phyloP scores from a whole-genome alignment of 495 filamentous ascomycete species.

The Neurospora hispaniola region DNA sequence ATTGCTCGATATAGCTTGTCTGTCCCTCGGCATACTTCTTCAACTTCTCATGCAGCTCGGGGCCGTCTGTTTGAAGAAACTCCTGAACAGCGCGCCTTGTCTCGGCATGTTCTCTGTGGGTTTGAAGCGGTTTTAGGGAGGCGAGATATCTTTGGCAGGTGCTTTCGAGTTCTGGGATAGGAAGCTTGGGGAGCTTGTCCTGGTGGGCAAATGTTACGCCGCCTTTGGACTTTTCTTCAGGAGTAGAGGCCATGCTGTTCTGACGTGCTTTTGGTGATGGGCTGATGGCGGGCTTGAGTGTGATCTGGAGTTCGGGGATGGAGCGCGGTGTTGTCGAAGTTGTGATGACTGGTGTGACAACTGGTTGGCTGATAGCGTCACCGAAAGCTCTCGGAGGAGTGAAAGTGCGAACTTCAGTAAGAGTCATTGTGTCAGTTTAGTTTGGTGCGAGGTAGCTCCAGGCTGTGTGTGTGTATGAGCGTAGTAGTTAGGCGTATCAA shows the following conservation, averaged over 20 bases:
- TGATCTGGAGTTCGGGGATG: slow-evolving; percentile 17
- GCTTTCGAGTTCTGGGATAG: slow-evolving; percentile 81
- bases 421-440: slow-evolving; percentile 26
- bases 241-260: slow-evolving; percentile 21
- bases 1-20: slow-evolving; percentile 97
- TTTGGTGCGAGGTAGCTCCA: slow-evolving; percentile 15
- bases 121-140: slow-evolving; percentile 74
- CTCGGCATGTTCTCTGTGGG: slow-evolving; percentile 69
- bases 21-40: slow-evolving; percentile 89
- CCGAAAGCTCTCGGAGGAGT: slow-evolving; percentile 61
- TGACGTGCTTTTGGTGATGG: slow-evolving; percentile 17
- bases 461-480: slow-evolving; percentile 8
- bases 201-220: slow-evolving; percentile 85
- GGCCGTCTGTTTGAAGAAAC: slow-evolving; percentile 77
- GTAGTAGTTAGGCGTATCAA: slow-evolving; percentile 49
- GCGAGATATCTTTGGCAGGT: slow-evolving; percentile 73
- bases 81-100: slow-evolving; percentile 72
- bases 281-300: slow-evolving; percentile 19
- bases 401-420: slow-evolving; percentile 49
- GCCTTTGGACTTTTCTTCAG: slow-evolving; percentile 36
- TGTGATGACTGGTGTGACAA: slow-evolving; percentile 15
- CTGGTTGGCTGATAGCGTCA: slow-evolving; percentile 44
- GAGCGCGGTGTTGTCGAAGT: slow-evolving; percentile 15
- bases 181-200: slow-evolving; percentile 80
- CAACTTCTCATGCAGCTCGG: slow-evolving; percentile 73